These are phyloP conservation scores for Saxophila tyrrhenica DNA, from an alignment of 495 filamentous ascomycete genomes.

Conservation along the genomic window DNA sequence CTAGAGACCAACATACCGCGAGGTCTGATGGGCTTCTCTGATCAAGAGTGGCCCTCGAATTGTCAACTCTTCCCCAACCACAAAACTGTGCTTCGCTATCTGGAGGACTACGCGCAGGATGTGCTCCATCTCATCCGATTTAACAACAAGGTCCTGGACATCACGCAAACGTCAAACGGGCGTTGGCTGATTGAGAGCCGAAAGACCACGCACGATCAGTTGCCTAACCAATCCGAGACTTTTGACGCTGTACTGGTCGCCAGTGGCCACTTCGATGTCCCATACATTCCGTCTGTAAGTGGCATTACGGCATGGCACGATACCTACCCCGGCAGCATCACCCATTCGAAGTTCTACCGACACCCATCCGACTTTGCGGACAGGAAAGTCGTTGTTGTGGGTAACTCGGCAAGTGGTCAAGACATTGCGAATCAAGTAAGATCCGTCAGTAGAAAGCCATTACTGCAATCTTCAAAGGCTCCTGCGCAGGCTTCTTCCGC, in stretches of 20 bases:
- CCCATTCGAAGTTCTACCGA: slow-evolving; percentile 75
- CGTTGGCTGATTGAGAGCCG: slow-evolving; percentile 46
- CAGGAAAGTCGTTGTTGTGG: slow-evolving; percentile 66
- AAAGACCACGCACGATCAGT: slow-evolving; percentile 21
- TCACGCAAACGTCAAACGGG: slow-evolving; percentile 24
- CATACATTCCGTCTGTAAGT: slow-evolving; percentile 54
- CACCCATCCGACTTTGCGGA: slow-evolving; percentile 43
- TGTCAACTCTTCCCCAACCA: slow-evolving; percentile 63
- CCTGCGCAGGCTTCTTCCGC: slow-evolving; percentile 25
- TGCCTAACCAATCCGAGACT: not conserved
- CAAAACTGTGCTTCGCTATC: slow-evolving; percentile 55
- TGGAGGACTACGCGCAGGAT: slow-evolving; percentile 59
- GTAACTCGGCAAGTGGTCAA: slow-evolving; percentile 64
- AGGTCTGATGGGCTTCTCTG: slow-evolving; percentile 67
- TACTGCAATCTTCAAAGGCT: slow-evolving; percentile 43
- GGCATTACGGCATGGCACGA: slow-evolving; percentile 48
- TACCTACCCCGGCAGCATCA: slow-evolving; percentile 51
- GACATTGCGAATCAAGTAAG: slow-evolving; percentile 73
- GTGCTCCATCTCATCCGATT: slow-evolving; percentile 45
- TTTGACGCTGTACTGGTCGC: slow-evolving; percentile 77
- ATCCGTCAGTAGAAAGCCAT: slow-evolving; percentile 35
- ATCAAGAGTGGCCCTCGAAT: slow-evolving; percentile 50
- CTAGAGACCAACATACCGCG: slow-evolving; percentile 84
- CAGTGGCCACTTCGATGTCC: slow-evolving; percentile 67
- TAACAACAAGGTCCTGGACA: slow-evolving; percentile 45